Evolutionary conservation across 2,329 filamentous ascomycete species (phyloP), one percentile per base, ranked within the genome.

Genomic region (Exophiala calicioides): DNA sequence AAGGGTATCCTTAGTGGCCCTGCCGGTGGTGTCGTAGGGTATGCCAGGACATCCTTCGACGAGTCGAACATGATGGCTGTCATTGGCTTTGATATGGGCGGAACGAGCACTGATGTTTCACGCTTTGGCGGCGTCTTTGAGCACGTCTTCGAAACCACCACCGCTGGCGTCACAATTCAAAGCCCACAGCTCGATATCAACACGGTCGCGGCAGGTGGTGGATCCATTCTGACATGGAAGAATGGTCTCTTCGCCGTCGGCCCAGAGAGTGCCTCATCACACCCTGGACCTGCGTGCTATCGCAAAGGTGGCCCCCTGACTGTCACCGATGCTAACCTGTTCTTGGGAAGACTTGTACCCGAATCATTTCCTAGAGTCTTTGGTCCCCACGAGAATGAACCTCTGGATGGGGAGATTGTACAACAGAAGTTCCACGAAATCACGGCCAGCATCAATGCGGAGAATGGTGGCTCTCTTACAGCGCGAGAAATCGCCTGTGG

Each of bases 351-450:
- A 29, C 65, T 69, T 27, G 58, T 66, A 27, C 71, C 57, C 0
- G 88, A 94, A 53, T 95, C 93, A 73, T 96, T 96, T 62, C 90
- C 90, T 0, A 90, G 87, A 62, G 95, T 95, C 45, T 95, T 95
- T 60, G 90, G 90, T 30, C 83, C 86, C 63, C 84, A 88, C 32
- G 90, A 95, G 62, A 76, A 93, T 47, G 80, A 93, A 63, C 84
- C 70, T 0, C 60, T 78, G 10, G 73, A 73, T 33, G 58, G 62
- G 2, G 72, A 72, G 5, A 63, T 70, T 9, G 65, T 66, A 4
- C 62, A 58, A 12, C 47, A 61, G 38, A 70, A 68, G 21, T 74
- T 76, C 34, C 50, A 65, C 4, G 64, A 71, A 20, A 56, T 78
- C 31, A 68, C 73, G 0, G 59, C 60, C 4, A 59, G 65, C 4